A percentile compares a stretch with the other conserved stretches of the same genome.
These are phyloP conservation scores for Cajanus cajan DNA, from an alignment of 306 rosid genomes.

Conservation along the genomic window DNA sequence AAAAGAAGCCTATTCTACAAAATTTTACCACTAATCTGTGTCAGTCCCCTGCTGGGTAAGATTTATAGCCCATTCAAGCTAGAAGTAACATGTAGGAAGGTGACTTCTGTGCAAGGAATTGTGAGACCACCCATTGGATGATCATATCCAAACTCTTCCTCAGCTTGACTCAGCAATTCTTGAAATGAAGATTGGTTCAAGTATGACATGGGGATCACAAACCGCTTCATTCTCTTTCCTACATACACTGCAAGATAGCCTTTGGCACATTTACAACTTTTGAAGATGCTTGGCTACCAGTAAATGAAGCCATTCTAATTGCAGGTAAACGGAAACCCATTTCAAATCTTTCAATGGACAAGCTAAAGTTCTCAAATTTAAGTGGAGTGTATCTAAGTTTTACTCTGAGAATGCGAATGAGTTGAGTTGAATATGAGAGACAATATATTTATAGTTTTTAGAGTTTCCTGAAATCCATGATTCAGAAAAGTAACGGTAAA, in stretches of 20 bases:
- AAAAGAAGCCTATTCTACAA: constrained; percentile 17
- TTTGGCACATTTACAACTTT: constrained; percentile 13
- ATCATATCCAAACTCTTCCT: constrained; percentile 43
- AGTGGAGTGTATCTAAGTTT: not conserved
- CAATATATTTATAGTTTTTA: no score
- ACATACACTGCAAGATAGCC: constrained; percentile 35
- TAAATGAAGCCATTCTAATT: not conserved
- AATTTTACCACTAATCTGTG: not conserved
- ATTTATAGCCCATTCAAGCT: constrained; percentile 15
- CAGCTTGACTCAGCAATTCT: constrained; percentile 34
- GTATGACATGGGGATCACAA: constrained; percentile 36
- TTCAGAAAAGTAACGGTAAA: not conserved
- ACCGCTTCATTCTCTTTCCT: constrained; percentile 40
- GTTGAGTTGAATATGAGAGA: no score
- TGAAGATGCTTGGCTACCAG: constrained; percentile 14
- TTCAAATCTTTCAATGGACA: not conserved
- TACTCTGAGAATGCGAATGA: not conserved
- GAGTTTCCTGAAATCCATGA: not conserved
- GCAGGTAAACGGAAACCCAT: no score
- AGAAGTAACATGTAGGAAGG: constrained; percentile 37
- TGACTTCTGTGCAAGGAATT: constrained; percentile 38
- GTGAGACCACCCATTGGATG: constrained; percentile 46
- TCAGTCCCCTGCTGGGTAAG: not conserved
- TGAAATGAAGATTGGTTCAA: constrained; percentile 47
- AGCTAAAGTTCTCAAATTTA: not conserved